Evolutionary conservation across 228 moss, liverwort and hornwort species (phyloP), one percentile per base, ranked within the genome.

Genomic region (Sphagnum fallax): DNA sequence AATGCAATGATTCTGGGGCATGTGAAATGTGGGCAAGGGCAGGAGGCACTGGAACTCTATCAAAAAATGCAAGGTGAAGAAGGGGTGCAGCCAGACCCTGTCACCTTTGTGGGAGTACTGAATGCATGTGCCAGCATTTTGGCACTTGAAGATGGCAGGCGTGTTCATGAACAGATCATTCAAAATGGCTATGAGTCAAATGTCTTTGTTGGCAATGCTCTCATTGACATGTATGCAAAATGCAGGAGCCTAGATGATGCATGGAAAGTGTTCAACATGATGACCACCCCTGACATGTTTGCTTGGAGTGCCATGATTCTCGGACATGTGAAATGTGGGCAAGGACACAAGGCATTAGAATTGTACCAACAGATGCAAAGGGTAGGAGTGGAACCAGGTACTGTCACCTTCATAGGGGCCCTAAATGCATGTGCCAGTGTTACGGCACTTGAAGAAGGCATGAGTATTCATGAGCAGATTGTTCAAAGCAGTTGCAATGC

Each of bases 1-100:
- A 68, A 53, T 10, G 7, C 68, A 68, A 52, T 68, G 68, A 47
- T 68, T 52, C 16, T 47, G 55, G 68, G 13, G 15, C 57, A 51
- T 53, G 68, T 53, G 16, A 5, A 10, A 53, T 8, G 16, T 52
- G 68, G 68, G 57, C 52, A 16, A 51, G 52, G 53, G 0, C 52
- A 68, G 15, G 57, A 47, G 14, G 68, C 68, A 4, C n/a, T 68
- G 32, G 32, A 32, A 32, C 32, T 32, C 32, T 32, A 32, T 32
- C 32, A 32, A 32, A 32, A 32, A 32, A 32, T 32, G 32, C 32
- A 32, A 32, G 32, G 32, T 32, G 32, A 32, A 55, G 55, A 55
- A 55, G 55, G 55, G 8, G 55, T 55, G 55, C 8, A 55, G 55
- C 55, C 55, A 55, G 55, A 55, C 55, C 8, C 12, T 8, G 55